Percentiles rank a stretch among this genome's conserved stretches.
phyloP scores from a whole-genome alignment of 1,139 yeast species.

The Arxiozyma slooffiae region DNA sequence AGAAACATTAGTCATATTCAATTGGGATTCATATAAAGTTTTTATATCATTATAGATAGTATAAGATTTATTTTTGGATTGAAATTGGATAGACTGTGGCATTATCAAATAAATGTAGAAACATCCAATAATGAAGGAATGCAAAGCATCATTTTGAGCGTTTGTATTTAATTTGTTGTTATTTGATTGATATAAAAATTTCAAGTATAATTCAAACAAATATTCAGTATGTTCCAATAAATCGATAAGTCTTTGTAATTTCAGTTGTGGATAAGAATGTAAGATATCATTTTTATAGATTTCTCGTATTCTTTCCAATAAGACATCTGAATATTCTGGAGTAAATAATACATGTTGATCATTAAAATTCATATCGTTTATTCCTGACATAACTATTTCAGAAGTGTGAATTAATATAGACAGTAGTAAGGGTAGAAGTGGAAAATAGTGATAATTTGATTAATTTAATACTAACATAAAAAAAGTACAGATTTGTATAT shows the following conservation, averaged over 20 bases:
- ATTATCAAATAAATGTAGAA: constrained; percentile 31
- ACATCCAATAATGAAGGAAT: constrained; percentile 31
- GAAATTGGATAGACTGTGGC: constrained; percentile 34
- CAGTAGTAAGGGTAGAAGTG: not conserved
- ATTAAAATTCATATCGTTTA: too few species aligned
- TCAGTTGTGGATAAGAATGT: constrained; percentile 22
- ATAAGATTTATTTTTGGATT: constrained; percentile 33
- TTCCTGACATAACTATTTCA: not conserved
- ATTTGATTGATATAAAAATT: constrained; percentile 8
- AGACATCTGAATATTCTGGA: constrained; percentile 32
- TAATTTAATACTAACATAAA: too few species aligned
- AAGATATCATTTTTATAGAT: constrained; percentile 28
- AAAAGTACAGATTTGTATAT: too few species aligned
- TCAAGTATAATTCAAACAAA: constrained; percentile 26
- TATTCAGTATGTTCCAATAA: constrained; percentile 29
- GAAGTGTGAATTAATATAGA: too few species aligned
- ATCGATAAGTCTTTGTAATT: constrained; percentile 28
- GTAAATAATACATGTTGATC: constrained; percentile 20
- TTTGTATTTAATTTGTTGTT: not conserved
- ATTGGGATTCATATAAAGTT: constrained; percentile 30
- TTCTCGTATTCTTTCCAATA: constrained; percentile 20
- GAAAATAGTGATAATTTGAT: not conserved
- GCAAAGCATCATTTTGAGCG: constrained; percentile 20
- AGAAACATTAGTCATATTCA: constrained; percentile 33
- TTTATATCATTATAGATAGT: constrained; percentile 31